These are phyloP conservation scores for Hevea brasiliensis DNA, from an alignment of 345 rosid genomes.

Conservation along the genomic window DNA sequence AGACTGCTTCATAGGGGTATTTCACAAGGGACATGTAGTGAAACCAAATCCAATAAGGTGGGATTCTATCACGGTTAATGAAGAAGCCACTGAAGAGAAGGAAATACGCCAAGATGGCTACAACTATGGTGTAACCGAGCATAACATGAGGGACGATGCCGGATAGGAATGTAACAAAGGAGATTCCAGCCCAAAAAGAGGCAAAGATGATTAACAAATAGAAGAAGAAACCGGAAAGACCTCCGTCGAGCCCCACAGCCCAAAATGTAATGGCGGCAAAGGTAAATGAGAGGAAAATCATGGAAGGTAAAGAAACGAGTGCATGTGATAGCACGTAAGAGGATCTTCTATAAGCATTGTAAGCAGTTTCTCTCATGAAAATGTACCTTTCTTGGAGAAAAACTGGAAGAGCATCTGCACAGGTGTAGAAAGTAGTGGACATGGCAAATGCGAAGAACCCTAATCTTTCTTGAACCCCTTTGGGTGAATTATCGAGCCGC, in stretches of 20 bases:
- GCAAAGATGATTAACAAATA: slow-evolving; percentile 70
- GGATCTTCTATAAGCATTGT: slow-evolving; percentile 82
- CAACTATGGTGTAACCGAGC: slow-evolving; percentile 91
- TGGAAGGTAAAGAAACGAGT: slow-evolving; percentile 50
- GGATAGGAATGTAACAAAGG: slow-evolving; percentile 88
- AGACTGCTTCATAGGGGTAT: slow-evolving; percentile 84
- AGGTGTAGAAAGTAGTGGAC: slow-evolving; percentile 97
- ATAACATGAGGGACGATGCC: slow-evolving; percentile 92
- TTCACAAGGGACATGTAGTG: slow-evolving; percentile 89
- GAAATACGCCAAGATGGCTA: slow-evolving; percentile 87
- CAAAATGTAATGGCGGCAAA: slow-evolving; percentile 74
- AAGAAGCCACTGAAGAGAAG: slow-evolving; percentile 93
- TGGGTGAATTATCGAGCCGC: slow-evolving; percentile 82
- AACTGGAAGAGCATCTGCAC: slow-evolving; percentile 90
- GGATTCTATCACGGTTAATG: slow-evolving; percentile 83
- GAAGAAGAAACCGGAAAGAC: slow-evolving; percentile 66
- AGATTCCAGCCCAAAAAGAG: slow-evolving; percentile 91
- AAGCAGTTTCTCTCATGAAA: slow-evolving; percentile 94
- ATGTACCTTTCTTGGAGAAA: slow-evolving; percentile 94
- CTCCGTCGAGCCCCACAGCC: slow-evolving; percentile 93
- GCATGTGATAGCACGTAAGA: slow-evolving; percentile 90
- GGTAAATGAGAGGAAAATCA: slow-evolving; percentile 63
- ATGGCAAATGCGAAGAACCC: slow-evolving; percentile 96
- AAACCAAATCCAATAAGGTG: slow-evolving; percentile 91
- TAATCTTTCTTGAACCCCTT: slow-evolving; percentile 79